Conservation (phyloP, 805 yeast species). For the Lachancea sp. region DNA sequence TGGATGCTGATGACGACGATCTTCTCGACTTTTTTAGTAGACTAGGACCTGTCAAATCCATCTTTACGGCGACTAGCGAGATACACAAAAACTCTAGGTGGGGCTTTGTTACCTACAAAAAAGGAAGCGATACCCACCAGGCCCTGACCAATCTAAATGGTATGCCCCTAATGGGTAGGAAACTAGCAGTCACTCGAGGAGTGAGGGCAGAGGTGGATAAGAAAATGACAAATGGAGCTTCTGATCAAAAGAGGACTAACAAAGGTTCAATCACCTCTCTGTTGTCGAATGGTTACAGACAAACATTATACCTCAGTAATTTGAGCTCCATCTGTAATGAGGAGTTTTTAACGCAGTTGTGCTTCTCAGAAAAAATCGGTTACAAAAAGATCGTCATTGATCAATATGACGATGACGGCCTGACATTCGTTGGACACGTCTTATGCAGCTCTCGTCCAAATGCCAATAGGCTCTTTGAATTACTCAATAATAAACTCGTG, state of each 20-base stretch:
- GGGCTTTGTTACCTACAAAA: slow-evolving; percentile 41
- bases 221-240: neutral
- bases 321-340: slow-evolving; percentile 27
- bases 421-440: slow-evolving; percentile 24
- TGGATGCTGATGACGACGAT: slow-evolving; percentile 26
- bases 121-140: slow-evolving; percentile 30
- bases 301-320: slow-evolving; percentile 21
- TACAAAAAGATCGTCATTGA: slow-evolving; percentile 15
- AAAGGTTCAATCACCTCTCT: slow-evolving; percentile 4
- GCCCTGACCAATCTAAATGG: slow-evolving; percentile 34
- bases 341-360: slow-evolving; percentile 23
- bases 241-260: slow-evolving; percentile 8
- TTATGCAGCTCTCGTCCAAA: slow-evolving; percentile 19
- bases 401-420: slow-evolving; percentile 15
- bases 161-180: slow-evolving; percentile 24
- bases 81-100: slow-evolving; percentile 24
- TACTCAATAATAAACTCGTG: slow-evolving; percentile 23
- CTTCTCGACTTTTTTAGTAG: slow-evolving; percentile 27
- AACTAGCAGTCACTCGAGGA: slow-evolving; percentile 23
- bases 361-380: slow-evolving; percentile 24
- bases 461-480: slow-evolving; percentile 18
- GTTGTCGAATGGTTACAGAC: slow-evolving; percentile 12
- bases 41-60: slow-evolving; percentile 33
- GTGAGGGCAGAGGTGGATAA: slow-evolving; percentile 7
- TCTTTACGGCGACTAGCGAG: slow-evolving; percentile 27